A percentile compares a stretch with the other conserved stretches of the same genome.
Conservation (phyloP, 2,329 filamentous ascomycete species). For the Verticillium albo-atrum region DNA sequence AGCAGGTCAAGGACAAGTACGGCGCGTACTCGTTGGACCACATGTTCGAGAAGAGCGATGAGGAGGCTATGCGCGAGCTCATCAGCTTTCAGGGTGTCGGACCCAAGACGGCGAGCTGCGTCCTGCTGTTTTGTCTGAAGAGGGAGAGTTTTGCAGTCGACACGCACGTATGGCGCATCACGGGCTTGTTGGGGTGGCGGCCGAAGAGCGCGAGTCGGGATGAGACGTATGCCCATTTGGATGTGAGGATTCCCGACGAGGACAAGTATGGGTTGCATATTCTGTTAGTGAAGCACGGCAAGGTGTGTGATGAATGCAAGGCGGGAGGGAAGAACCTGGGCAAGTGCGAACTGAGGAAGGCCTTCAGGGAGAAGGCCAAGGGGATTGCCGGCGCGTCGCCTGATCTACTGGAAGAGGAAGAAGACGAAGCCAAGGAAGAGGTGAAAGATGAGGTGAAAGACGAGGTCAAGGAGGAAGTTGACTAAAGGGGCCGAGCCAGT, state of each 20-base stretch:
- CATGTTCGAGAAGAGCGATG: conserved; percentile 34
- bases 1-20: conserved; percentile 50
- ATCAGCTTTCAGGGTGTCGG: conserved; percentile 47
- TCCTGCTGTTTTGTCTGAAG: conserved; percentile 45
- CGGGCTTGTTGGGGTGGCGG: conserved; percentile 44
- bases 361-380: conserved; percentile 25
- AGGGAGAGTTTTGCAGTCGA: conserved; percentile 47
- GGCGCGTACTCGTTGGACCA: conserved; percentile 44
- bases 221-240: conserved; percentile 45
- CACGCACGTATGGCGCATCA: conserved; percentile 47
- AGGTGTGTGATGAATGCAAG: conserved; percentile 38
- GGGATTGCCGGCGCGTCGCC: conserved; percentile 20
- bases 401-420: neutral
- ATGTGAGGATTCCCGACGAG: conserved; percentile 39
- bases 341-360: conserved; percentile 34
- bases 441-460: neutral
- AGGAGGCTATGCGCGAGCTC: conserved; percentile 45
- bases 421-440: neutral
- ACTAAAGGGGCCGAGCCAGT: neutral
- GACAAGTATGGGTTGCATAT: conserved; percentile 48
- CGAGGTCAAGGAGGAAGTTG: neutral
- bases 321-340: conserved; percentile 35
- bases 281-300: conserved; percentile 43
- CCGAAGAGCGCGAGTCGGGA: conserved; percentile 35
- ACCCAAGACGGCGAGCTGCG: conserved; percentile 50